Conservation (phyloP, 2,329 filamentous ascomycete species). For the Fusarium sp. region DNA sequence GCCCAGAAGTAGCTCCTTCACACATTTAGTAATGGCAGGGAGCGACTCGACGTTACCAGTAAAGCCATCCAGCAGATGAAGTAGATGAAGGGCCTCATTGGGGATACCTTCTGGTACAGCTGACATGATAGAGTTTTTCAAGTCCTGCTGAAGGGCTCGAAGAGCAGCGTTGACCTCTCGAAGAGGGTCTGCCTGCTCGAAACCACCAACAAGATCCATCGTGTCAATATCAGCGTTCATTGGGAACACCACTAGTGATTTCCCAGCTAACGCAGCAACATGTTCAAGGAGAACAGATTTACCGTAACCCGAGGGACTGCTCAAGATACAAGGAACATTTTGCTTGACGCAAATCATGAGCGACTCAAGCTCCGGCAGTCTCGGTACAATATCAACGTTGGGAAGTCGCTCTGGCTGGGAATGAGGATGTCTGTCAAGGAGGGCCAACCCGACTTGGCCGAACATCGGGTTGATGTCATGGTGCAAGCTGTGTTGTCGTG, state of each 20-base stretch:
- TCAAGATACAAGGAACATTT: conserved; percentile 89
- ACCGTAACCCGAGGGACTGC: conserved; percentile 85
- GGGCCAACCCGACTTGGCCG: conserved; percentile 85
- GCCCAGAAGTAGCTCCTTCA: conserved; percentile 57
- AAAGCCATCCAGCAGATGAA: conserved; percentile 63
- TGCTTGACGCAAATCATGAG: conserved; percentile 88
- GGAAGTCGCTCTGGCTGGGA: conserved; percentile 66
- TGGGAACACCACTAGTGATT: conserved; percentile 82
- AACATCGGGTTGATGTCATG: conserved; percentile 75
- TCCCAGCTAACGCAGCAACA: conserved; percentile 83
- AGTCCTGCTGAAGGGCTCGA: conserved; percentile 62
- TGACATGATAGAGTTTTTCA: conserved; percentile 65
- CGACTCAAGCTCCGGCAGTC: conserved; percentile 83
- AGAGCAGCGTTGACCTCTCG: conserved; percentile 74
- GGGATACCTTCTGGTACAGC: conserved; percentile 63
- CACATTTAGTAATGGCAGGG: conserved; percentile 54
- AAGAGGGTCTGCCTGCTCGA: conserved; percentile 90
- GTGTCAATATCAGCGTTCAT: conserved; percentile 97
- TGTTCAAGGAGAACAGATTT: conserved; percentile 86
- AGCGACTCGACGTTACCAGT: conserved; percentile 57
- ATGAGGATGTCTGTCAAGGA: conserved; percentile 71
- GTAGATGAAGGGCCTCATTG: conserved; percentile 61
- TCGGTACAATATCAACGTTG: conserved; percentile 63
- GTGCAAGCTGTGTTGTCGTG: conserved; percentile 73
- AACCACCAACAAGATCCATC: conserved; percentile 96